Evolutionary conservation across 2,329 filamentous ascomycete species (phyloP).

Genomic region (Ophiostoma ulmi): DNA sequence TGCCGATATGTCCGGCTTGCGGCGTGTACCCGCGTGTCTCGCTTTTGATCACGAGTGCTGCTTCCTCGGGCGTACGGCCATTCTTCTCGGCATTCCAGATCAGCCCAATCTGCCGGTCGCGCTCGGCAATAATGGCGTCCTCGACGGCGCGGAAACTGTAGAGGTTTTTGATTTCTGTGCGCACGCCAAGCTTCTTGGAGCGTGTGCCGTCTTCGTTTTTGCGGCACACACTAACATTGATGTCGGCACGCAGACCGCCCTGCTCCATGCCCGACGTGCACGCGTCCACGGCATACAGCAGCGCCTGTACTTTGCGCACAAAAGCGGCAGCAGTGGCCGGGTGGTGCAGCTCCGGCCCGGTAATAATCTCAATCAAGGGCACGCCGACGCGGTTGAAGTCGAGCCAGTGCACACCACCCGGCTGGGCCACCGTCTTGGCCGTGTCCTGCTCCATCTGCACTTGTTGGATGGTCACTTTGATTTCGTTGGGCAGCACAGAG

Average conservation of each 20-base stretch:
- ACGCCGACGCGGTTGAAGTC: conserved; percentile 93
- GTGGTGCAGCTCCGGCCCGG: conserved; percentile 78
- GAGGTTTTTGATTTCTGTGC: conserved; percentile 96
- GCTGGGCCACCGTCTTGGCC: conserved; percentile 81
- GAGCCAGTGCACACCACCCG: conserved; percentile 67
- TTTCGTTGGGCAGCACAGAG: conserved; percentile 61
- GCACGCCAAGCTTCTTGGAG: conserved; percentile 60
- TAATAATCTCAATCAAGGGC: conserved; percentile 93
- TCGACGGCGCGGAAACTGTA: conserved; percentile 93
- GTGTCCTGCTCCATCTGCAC: conserved; percentile 98
- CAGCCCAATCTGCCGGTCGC: conserved; percentile 78
- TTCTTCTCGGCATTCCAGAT: conserved; percentile 77
- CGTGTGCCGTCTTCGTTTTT: not conserved
- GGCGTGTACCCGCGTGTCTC: conserved; percentile 93
- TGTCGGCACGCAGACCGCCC: conserved; percentile 84
- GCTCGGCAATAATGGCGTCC: conserved; percentile 86
- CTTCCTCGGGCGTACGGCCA: conserved; percentile 38
- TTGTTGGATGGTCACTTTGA: conserved; percentile 81
- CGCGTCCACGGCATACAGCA: conserved; percentile 74
- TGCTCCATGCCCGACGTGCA: conserved; percentile 90
- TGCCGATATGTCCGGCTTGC: conserved; percentile 54
- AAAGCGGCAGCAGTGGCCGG: conserved; percentile 82
- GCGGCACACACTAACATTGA: conserved; percentile 76
- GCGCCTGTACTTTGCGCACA: conserved; percentile 79
- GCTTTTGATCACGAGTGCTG: conserved; percentile 53